Conservation (phyloP, 2,329 filamentous ascomycete genomes). For the Fusarium sp. region DNA sequence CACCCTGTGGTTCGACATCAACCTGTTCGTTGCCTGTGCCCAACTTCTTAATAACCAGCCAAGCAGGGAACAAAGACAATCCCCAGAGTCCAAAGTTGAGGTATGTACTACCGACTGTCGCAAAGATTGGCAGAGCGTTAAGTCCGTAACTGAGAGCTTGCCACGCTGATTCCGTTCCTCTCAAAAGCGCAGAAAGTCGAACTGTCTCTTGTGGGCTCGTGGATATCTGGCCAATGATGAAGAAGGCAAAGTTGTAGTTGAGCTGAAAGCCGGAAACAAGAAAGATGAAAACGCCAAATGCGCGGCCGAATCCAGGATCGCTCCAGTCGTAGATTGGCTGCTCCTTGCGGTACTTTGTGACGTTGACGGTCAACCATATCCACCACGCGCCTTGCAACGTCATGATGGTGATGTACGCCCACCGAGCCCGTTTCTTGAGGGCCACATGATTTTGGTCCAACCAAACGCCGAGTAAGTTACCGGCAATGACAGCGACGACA, state of each 20-base stretch:
- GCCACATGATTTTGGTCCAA: conserved; percentile 66
- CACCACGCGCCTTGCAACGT: conserved; percentile 74
- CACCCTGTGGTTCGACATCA: not conserved
- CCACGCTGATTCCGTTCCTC: conserved; percentile 75
- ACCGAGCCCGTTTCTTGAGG: conserved; percentile 64
- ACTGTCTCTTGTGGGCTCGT: conserved; percentile 70
- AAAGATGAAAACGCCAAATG: conserved; percentile 74
- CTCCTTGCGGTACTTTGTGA: conserved; percentile 66
- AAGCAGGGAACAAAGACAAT: conserved; percentile 69
- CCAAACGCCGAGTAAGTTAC: conserved; percentile 72
- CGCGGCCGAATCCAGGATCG: conserved; percentile 69
- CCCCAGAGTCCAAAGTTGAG: conserved; percentile 76
- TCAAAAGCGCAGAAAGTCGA: conserved; percentile 70
- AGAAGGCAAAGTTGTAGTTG: conserved; percentile 79
- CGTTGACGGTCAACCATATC: conserved; percentile 74
- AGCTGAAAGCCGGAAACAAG: conserved; percentile 74
- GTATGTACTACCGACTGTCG: conserved; percentile 71
- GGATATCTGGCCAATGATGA: conserved; percentile 73
- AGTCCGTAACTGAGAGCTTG: conserved; percentile 77
- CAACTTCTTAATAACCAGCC: conserved; percentile 60
- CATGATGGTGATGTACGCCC: conserved; percentile 62
- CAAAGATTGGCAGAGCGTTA: conserved; percentile 69
- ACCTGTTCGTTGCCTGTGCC: not conserved
- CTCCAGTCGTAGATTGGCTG: conserved; percentile 73
- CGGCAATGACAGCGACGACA: conserved; percentile 70